Base-by-base conservation (phyloP, 768 basidiomycete genomes). In the Suillus bovinus region DNA sequence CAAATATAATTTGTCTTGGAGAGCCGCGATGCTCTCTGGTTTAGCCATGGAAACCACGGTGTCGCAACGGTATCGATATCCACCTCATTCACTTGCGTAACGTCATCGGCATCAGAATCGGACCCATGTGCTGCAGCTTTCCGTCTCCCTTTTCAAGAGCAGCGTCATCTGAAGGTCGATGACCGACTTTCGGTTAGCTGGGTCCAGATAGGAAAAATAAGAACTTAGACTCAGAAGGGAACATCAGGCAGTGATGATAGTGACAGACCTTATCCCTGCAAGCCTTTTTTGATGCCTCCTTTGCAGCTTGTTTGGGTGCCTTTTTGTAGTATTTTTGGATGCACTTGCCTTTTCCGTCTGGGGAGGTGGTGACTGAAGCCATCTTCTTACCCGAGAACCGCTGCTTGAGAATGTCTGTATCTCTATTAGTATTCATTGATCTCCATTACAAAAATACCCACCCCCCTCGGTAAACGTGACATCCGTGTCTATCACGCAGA, bases 201-300 rank as follows among this genome's bases (percentile, higher is more conserved):
- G 96, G 74, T 99, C 94, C 68, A 97, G 90, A 95, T 99, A 66
- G 42, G 47, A 24, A n/a, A 55, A 6, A 33, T 20, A n/a, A 44
- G 38, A 31, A 22, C 34, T 17, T 6, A 38, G 24, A 59, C 22
- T 39, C 36, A n/a, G 17, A 27, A 34, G 55, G n/a, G 52, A 50
- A 54, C 42, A 29, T 31, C 3, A 34, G 17, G 14, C 5, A 9
- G 29, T n/a, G 11, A 58, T 20, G 13, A 60, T 31, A 41, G 39
- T 3, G 34, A 24, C 58, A 34, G 42, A 92, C 95, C 84, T 95
- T 96, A 60, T 91, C 91, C 47, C 87, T 83, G 72, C 90, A 93
- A 0, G 93, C 93, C 69, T 93, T 94, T 76, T 90, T 93, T 13
- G 91, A 86, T 1, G 88, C 91, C 74, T 96, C 93, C 72, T 96